Evolutionary conservation across 2,329 filamentous ascomycete genomes (phyloP), one percentile per base, ranked within the genome.

Genomic region (Nannizzia gypsea): DNA sequence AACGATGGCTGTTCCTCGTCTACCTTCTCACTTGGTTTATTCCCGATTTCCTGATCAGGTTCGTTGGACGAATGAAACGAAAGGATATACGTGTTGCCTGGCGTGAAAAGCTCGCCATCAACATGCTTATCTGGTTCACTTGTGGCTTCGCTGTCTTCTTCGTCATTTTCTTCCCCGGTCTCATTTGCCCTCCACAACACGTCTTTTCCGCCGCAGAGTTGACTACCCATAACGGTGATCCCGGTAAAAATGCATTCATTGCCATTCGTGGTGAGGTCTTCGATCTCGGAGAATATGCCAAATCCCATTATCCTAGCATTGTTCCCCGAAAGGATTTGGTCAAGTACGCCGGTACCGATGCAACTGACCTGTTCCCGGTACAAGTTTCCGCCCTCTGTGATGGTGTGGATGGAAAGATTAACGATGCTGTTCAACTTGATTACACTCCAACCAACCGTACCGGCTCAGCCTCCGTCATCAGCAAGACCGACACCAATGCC

Each of bases 41-140:
- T 52, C 93, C 93, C 3, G 91, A 96, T 70, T 88, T 96, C 66
- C 68, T 86, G 48, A 88, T 97, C 70, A 83, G 84, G 59, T 79
- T 80, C 67, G 63, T 95, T 44, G 92, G 92, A 22, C 82, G 88
- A 57, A 96, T 96, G 87, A 82, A 87, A 62, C 88, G 93, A 63
- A 95, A 95, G 71, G 93, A 99, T 72, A 84, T 99, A 6, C 88
- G 91, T 24, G 81, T 88, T 71, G 93, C 93, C 0, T 99, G 93
- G 93, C 83, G 93, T 70, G 93, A 99, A 73, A 99, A 99, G 79
- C 73, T 99, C 61, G 92, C 93, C 59, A 99, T 99, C 80, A 99
- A 99, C 78, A 80, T 99, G 72, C 81, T 97, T 69, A 99, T 99
- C 71, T 99, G 95, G 93, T 77, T 92, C 60, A 83, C 81, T 70